phyloP scores from a whole-genome alignment of 139 green algal species.

The Closterium sp. region DNA sequence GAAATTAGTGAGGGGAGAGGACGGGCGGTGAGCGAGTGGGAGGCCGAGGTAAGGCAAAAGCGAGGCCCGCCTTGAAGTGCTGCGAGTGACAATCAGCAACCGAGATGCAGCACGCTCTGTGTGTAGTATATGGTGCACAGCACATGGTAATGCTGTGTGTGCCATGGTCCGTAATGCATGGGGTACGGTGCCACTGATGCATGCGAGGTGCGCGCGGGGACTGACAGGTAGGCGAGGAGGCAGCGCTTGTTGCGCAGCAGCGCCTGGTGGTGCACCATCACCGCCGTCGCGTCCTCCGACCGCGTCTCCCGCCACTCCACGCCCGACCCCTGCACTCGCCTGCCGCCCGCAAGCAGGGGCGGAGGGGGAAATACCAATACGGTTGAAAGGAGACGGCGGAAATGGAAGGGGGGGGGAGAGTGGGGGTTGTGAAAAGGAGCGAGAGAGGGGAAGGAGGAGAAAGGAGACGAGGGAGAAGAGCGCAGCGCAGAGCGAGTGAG shows the following conservation, averaged over 20 bases:
- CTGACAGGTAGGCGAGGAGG: constrained; percentile 53
- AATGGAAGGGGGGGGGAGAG: not conserved
- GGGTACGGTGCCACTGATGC: not conserved
- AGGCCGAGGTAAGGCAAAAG: not conserved
- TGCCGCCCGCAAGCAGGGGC: not conserved
- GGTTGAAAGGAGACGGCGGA: no score
- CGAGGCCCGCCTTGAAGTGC: not conserved
- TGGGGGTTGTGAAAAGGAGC: not conserved
- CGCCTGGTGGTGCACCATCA: constrained; percentile 54
- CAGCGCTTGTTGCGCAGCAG: constrained; percentile 57
- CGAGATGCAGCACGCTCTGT: not conserved
- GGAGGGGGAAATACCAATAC: not conserved
- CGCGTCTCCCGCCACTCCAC: not conserved
- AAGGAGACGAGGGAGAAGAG: not conserved
- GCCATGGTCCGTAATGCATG: not conserved
- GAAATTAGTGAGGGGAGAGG: not conserved
- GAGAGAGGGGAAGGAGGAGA: not conserved
- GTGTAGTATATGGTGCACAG: not conserved
- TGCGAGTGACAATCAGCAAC: not conserved
- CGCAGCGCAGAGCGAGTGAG: not conserved
- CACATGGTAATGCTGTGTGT: not conserved
- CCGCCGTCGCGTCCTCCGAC: constrained; percentile 31
- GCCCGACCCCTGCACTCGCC: constrained; percentile 9
- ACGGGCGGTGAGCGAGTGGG: not conserved
- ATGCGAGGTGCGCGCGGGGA: not conserved